phyloP scores from a whole-genome alignment of 139 green algal species.

The Astrephomene gubernaculifera region DNA sequence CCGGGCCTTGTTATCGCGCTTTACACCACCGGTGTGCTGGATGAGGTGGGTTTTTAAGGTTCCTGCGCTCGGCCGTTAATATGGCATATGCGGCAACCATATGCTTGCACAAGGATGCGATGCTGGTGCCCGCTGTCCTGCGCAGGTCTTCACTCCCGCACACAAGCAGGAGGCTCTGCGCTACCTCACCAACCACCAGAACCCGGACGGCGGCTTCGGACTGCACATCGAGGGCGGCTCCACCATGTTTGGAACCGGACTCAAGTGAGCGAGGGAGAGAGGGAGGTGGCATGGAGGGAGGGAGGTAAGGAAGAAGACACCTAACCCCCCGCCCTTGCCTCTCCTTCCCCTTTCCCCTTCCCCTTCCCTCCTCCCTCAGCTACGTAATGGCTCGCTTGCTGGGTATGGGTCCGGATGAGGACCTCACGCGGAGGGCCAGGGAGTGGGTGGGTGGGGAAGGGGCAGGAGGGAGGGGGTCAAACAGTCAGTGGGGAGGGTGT shows the following conservation, averaged over 20 bases:
- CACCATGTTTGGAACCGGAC: conserved; percentile 98
- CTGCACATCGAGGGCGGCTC: conserved; percentile 97
- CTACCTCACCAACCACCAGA: conserved; percentile 97
- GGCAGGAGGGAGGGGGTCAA: not conserved
- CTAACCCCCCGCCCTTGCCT: not conserved
- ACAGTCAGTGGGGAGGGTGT: no score
- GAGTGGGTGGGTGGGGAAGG: conserved; percentile 74
- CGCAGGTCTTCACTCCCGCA: conserved; percentile 36
- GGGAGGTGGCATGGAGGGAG: not conserved
- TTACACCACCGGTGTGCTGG: conserved; percentile 82
- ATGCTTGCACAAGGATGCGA: no score
- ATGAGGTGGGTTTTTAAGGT: conserved; percentile 71
- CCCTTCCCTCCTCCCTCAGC: conserved; percentile 16
- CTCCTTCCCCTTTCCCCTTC: not conserved
- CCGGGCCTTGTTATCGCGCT: conserved; percentile 93
- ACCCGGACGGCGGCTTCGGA: conserved; percentile 95
- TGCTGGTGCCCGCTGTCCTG: no score
- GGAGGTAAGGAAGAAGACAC: not conserved
- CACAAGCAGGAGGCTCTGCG: conserved; percentile 86
- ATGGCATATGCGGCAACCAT: no score
- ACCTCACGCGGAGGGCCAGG: conserved; percentile 54
- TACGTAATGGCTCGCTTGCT: conserved; percentile 86
- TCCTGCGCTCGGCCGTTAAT: no score
- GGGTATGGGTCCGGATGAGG: conserved; percentile 70
- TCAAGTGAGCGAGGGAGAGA: conserved; percentile 71